Conservation (phyloP, 2,329 filamentous ascomycete species). For the Diaporthe helianthi region DNA sequence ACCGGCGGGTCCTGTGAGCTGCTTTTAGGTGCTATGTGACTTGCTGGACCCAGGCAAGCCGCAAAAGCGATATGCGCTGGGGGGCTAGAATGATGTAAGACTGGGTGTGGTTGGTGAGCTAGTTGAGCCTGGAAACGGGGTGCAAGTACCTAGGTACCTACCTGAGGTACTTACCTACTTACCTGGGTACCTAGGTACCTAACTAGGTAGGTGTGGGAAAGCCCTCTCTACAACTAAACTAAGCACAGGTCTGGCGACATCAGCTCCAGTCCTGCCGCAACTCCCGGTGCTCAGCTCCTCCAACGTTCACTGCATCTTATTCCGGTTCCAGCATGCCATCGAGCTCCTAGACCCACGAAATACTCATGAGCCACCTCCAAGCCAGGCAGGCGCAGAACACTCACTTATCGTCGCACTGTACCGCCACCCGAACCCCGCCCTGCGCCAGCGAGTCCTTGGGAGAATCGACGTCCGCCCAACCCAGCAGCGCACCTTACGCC, state of each 20-base stretch:
- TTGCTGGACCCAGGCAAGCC: not conserved
- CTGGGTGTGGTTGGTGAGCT: not conserved
- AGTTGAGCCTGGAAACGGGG: not conserved
- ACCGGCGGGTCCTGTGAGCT: not conserved
- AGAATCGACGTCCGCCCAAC: not conserved
- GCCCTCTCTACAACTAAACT: too few species aligned
- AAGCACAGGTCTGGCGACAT: not conserved
- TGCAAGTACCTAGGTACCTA: not conserved
- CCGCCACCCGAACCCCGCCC: not conserved
- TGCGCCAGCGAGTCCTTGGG: not conserved
- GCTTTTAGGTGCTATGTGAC: not conserved
- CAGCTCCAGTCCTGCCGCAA: constrained; percentile 1
- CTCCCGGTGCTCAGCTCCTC: constrained; percentile 3
- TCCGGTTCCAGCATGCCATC: not conserved
- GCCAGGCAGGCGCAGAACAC: constrained; percentile 14
- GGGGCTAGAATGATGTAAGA: constrained; percentile 5
- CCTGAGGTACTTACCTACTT: not conserved
- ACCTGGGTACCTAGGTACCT: not conserved
- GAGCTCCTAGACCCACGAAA: not conserved
- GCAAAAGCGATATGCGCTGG: not conserved
- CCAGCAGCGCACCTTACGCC: not conserved
- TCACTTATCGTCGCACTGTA: not conserved
- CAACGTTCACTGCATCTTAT: not conserved
- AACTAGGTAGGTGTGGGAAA: not conserved
- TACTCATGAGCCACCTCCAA: constrained; percentile 12